Conservation (phyloP, 1,284 basidiomycete genomes). For the Lignosus rhinocerotis region DNA sequence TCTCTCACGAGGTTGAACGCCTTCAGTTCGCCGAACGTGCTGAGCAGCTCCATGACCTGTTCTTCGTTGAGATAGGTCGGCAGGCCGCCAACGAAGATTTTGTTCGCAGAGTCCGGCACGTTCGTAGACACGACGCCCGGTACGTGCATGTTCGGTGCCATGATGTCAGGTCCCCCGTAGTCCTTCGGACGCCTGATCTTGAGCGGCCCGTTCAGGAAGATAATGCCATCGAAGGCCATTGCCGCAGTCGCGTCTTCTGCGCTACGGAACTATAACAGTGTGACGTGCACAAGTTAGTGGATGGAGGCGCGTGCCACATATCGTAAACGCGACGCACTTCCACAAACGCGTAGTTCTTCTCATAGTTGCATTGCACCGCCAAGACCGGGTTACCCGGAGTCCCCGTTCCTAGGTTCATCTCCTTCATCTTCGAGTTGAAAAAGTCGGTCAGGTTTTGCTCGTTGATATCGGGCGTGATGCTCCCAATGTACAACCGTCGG, state of each 20-base stretch:
- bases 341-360: conserved; percentile 97
- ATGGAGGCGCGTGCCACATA: neutral
- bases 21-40: conserved; percentile 95
- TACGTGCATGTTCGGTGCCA: conserved; percentile 73
- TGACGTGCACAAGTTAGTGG: conserved; percentile 11
- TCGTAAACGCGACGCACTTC: conserved; percentile 58
- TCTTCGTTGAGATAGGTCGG: conserved; percentile 96
- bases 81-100: conserved; percentile 96
- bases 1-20: conserved; percentile 99
- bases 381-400: conserved; percentile 89
- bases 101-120: conserved; percentile 96
- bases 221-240: conserved; percentile 96
- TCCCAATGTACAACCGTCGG: conserved; percentile 93
- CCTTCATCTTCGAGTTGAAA: conserved; percentile 95
- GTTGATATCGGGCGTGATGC: conserved; percentile 89
- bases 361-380: conserved; percentile 93
- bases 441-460: conserved; percentile 89
- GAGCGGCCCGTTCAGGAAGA: conserved; percentile 89
- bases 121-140: conserved; percentile 96
- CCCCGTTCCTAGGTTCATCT: conserved; percentile 84
- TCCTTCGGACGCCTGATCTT: conserved; percentile 98
- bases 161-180: conserved; percentile 76
- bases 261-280: conserved; percentile 79
- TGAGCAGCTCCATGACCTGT: conserved; percentile 96
- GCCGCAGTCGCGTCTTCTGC: conserved; percentile 95